Evolutionary conservation across 2,329 filamentous ascomycete species (phyloP).

Genomic region (Colletotrichum liaoningense): DNA sequence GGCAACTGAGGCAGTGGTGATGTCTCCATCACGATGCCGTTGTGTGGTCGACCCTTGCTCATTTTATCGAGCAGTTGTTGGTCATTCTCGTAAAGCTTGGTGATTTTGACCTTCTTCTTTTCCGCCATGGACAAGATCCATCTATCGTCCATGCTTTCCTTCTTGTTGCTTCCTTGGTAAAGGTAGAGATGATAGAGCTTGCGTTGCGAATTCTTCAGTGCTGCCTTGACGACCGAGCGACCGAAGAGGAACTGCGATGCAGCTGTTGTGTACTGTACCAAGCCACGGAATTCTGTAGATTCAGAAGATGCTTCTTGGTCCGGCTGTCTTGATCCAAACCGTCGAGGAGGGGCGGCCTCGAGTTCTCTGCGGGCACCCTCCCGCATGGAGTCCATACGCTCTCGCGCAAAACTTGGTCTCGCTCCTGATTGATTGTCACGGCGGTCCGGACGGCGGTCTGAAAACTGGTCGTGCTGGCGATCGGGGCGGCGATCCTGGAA

Average conservation of each 20-base stretch:
- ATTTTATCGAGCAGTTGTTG: conserved; percentile 84
- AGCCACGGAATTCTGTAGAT: conserved; percentile 28
- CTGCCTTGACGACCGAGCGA: conserved; percentile 81
- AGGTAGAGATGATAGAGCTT: conserved; percentile 89
- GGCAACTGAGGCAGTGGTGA: conserved; percentile 83
- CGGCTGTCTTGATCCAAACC: background rate
- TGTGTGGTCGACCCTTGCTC: conserved; percentile 85
- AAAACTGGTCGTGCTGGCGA: background rate
- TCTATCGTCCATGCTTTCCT: conserved; percentile 58
- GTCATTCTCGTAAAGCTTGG: conserved; percentile 69
- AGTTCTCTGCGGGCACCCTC: conserved; percentile 14
- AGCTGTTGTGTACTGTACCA: conserved; percentile 76
- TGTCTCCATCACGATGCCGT: conserved; percentile 88
- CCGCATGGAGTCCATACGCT: conserved; percentile 10
- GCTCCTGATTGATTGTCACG: background rate
- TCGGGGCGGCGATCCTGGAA: background rate
- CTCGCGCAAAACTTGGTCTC: background rate
- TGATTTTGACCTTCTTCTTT: conserved; percentile 63
- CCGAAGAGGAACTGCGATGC: conserved; percentile 95
- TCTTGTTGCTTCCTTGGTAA: conserved; percentile 68
- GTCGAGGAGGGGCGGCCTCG: background rate
- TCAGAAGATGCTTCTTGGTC: conserved; percentile 1
- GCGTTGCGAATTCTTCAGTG: conserved; percentile 73
- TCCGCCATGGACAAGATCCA: conserved; percentile 59
- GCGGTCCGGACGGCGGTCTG: background rate